A percentile compares a stretch with the other conserved stretches of the same genome.
These are phyloP conservation scores for Hypoxylon lienhwacheense DNA, from an alignment of 495 filamentous ascomycete genomes.

Conservation along the genomic window DNA sequence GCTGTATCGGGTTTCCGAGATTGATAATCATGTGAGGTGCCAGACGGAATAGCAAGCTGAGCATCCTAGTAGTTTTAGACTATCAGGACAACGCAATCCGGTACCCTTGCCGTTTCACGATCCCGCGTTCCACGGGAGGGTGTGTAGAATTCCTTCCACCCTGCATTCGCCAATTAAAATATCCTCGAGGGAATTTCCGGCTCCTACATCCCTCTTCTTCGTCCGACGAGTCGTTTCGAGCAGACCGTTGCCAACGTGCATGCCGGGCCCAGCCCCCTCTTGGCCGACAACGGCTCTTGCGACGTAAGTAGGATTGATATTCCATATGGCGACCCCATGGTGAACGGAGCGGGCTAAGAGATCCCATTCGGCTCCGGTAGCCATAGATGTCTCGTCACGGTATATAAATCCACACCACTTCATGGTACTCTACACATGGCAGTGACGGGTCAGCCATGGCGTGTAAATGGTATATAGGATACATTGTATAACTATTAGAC, in stretches of 20 bases:
- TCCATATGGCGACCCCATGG: neutral
- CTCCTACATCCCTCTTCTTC: conserved; percentile 6
- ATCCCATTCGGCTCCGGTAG: conserved; percentile 6
- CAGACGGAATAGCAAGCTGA: conserved; percentile 24
- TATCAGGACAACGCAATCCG: conserved; percentile 11
- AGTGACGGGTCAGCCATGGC: neutral
- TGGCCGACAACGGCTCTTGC: neutral
- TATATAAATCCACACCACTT: conserved; percentile 5
- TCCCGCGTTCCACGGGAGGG: conserved; percentile 21
- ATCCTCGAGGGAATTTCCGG: conserved; percentile 8
- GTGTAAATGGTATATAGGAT: conserved; percentile 3
- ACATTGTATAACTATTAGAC: conserved; percentile 7
- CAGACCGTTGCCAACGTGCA: conserved; percentile 16
- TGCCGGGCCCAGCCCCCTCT: conserved; percentile 10
- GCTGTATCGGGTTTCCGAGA: neutral
- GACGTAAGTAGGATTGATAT: neutral
- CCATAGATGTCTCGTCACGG: neutral
- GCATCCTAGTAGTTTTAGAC: conserved; percentile 2
- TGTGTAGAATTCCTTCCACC: conserved; percentile 25
- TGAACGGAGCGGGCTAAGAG: neutral
- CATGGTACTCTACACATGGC: conserved; percentile 1
- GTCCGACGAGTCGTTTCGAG: conserved; percentile 14
- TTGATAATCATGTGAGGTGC: conserved; percentile 6
- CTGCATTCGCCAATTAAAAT: conserved; percentile 18
- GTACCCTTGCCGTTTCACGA: conserved; percentile 31